Base-by-base conservation (phyloP, 2,329 filamentous ascomycete species). In the Penicillium sp. region DNA sequence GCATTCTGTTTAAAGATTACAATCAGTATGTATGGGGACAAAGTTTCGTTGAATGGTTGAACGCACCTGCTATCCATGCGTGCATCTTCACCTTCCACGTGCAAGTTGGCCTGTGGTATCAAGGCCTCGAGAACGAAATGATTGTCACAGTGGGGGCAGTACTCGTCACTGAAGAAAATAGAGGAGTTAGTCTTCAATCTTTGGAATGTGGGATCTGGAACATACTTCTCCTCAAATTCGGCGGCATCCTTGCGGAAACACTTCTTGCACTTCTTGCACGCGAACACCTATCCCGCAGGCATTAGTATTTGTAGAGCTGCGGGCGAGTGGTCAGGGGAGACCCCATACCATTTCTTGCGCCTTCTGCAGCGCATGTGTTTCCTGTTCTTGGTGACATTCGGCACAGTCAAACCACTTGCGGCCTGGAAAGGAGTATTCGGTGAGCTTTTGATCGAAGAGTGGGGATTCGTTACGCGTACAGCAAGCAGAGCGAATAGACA, bases 181-280 rank as follows among this genome's bases (percentile, higher is more conserved):
- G 22, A 6, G 40, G 2, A 45, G 22, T 59, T 45, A 60, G 52
- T 27, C 20, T 31, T 29, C 37, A 44, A 25, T 22, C 42, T 20
- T 20, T 43, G 44, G 18, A 15, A 6, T 49, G 23, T 26, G 14
- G 27, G 26, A 25, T 18, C 18, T 48, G 26, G 33, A 45, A 45
- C 62, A 45, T 64, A 82, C 81, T 80, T 88, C 66, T 99, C 94
- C 66, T 99, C 94, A 67, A 96, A 97, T 73, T 96, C 90, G 62
- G 85, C 79, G 44, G 89, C 89, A 68, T 99, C 90, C 73, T 97
- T 99, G 65, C 94, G 89, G 81, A 99, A 99, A 76, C 88, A 92
- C 78, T 99, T 99, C 66, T 89, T 92, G 86, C 94, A 99, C 80
- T 99, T 99, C 69, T 99, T 99, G 84, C 94, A 99, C 50, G 90